These are phyloP conservation scores for Retiboletus flavoniger DNA, from an alignment of 1,284 basidiomycete species.

Conservation along the genomic window DNA sequence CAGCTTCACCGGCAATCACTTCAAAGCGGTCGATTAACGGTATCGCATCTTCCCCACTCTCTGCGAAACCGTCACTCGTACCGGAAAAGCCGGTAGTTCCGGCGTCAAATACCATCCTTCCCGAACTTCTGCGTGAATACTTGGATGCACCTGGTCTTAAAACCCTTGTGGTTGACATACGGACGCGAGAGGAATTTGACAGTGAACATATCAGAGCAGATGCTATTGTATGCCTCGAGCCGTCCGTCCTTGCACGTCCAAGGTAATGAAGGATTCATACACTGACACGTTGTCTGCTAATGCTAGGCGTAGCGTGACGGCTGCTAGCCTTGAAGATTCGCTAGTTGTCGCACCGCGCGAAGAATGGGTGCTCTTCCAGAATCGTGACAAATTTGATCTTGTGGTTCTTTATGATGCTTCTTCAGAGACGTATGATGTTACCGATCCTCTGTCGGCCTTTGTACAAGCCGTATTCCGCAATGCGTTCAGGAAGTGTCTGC, in stretches of 20 bases:
- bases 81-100: constrained; percentile 45
- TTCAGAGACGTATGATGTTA: constrained; percentile 57
- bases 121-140: constrained; percentile 63
- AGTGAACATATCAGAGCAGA: constrained; percentile 68
- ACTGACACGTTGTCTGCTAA: constrained; percentile 14
- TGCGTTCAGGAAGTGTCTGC: constrained; percentile 71
- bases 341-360: constrained; percentile 68
- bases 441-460: constrained; percentile 59
- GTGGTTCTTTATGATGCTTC: constrained; percentile 85
- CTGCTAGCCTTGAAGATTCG: constrained; percentile 72
- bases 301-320: constrained; percentile 53
- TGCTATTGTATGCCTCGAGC: constrained; percentile 84
- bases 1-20: constrained; percentile 45
- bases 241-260: constrained; percentile 66
- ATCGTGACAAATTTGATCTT: constrained; percentile 85
- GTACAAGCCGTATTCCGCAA: constrained; percentile 70
- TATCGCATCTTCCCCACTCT: constrained; percentile 21
- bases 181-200: constrained; percentile 76
- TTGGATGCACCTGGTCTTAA: constrained; percentile 54
- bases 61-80: constrained; percentile 22
- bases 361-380: constrained; percentile 73
- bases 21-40: constrained; percentile 26
- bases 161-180: constrained; percentile 81
- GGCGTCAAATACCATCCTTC: constrained; percentile 56
- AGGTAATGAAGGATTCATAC: constrained; percentile 44